Conservation (phyloP, 2,329 filamentous ascomycete genomes). For the Botrytis medusae region DNA sequence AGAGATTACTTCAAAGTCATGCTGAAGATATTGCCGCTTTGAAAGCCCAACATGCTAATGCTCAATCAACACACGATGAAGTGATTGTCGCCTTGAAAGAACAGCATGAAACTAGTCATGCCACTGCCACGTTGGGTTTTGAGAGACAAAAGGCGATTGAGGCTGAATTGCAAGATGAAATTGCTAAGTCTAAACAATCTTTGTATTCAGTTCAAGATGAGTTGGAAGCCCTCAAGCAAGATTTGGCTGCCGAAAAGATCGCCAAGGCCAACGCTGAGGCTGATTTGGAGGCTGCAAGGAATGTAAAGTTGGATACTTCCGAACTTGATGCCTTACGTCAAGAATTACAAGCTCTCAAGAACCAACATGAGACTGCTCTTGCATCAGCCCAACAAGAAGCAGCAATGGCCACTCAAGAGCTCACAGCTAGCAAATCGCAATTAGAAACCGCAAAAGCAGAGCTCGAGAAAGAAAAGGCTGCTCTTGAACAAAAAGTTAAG, state of each 20-base stretch:
- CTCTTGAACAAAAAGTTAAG: constrained; percentile 53
- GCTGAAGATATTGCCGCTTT: constrained; percentile 42
- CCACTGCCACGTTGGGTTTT: constrained; percentile 26
- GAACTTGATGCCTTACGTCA: constrained; percentile 53
- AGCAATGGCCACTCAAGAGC: constrained; percentile 43
- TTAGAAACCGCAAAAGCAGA: constrained; percentile 53
- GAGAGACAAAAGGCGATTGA: constrained; percentile 41
- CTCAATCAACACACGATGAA: constrained; percentile 51
- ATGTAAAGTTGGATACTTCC: constrained; percentile 55
- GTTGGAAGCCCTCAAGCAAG: constrained; percentile 34
- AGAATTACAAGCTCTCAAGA: constrained; percentile 51
- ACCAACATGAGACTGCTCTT: constrained; percentile 48
- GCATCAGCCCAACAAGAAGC: constrained; percentile 40
- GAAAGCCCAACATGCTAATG: constrained; percentile 47
- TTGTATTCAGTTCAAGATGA: constrained; percentile 33
- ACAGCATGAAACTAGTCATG: constrained; percentile 45
- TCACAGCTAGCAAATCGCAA: constrained; percentile 39
- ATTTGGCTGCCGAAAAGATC: constrained; percentile 45
- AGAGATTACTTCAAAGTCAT: constrained; percentile 55
- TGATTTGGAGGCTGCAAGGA: constrained; percentile 59
- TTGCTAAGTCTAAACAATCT: constrained; percentile 47
- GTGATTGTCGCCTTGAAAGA: constrained; percentile 45
- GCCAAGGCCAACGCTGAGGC: constrained; percentile 48
- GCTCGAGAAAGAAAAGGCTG: constrained; percentile 52
- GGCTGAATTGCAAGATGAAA: constrained; percentile 46